phyloP scores from a whole-genome alignment of 371 early-diverging fungal genomes.

The Mortierella sp. region DNA sequence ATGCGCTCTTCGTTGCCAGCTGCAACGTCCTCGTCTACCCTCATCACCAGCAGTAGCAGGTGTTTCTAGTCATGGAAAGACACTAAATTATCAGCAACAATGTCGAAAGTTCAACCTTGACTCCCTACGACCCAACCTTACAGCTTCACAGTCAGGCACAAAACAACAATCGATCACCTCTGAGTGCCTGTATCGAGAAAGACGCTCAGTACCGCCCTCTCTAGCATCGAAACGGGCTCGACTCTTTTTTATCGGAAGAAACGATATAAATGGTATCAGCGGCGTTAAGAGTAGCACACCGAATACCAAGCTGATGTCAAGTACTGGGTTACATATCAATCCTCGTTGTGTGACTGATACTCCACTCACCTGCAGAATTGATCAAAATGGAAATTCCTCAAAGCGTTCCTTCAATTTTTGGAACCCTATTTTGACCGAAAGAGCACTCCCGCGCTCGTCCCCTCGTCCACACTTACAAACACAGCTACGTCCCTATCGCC shows the following conservation, averaged over 20 bases:
- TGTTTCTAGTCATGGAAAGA: background rate
- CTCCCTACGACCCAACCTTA: background rate
- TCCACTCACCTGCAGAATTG: background rate
- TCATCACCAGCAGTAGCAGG: background rate
- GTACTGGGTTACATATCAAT: background rate
- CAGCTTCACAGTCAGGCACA: background rate
- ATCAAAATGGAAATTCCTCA: conserved; percentile 36
- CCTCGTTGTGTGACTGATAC: background rate
- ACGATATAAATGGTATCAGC: background rate
- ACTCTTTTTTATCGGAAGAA: background rate
- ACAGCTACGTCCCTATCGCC: background rate
- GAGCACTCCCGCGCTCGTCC: background rate
- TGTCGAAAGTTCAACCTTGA: background rate
- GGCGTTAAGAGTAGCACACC: background rate
- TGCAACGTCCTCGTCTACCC: conserved; percentile 25
- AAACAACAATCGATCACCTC: background rate
- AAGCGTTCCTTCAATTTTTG: conserved; percentile 21
- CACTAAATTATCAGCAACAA: conserved; percentile 9
- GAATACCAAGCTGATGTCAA: background rate
- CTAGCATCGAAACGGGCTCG: background rate
- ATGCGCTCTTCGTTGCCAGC: conserved; percentile 38
- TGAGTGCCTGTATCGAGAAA: conserved; percentile 10
- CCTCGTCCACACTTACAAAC: background rate
- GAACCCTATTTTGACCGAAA: conserved; percentile 1
- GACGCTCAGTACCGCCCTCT: background rate